Conservation (phyloP, 495 filamentous ascomycete genomes). For the Daldinia grandis region DNA sequence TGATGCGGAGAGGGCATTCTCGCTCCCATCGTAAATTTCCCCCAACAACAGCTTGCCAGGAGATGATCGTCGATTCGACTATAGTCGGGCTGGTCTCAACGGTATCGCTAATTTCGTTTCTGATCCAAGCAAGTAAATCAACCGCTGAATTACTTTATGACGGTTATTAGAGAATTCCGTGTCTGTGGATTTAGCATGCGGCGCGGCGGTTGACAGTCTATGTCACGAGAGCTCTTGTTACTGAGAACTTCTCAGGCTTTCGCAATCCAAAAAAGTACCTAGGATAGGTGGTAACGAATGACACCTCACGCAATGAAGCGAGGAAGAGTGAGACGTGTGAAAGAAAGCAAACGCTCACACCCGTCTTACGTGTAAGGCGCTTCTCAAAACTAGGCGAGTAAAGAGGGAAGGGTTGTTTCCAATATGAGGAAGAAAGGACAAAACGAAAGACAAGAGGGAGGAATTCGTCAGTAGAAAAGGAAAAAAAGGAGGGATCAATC, state of each 20-base stretch:
- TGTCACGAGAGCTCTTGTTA: constrained; percentile 30
- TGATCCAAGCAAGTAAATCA: constrained; percentile 17
- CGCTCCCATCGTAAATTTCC: constrained; percentile 49
- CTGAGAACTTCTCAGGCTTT: constrained; percentile 23
- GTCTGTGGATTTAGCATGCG: constrained; percentile 38
- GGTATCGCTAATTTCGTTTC: background rate
- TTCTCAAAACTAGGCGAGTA: constrained; percentile 22
- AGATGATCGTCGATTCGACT: constrained; percentile 23
- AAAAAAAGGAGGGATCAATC: constrained; percentile 33
- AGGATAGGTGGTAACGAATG: constrained; percentile 32
- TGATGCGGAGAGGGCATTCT: constrained; percentile 48
- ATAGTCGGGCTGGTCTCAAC: constrained; percentile 12
- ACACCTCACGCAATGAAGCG: constrained; percentile 31
- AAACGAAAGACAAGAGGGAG: constrained; percentile 35
- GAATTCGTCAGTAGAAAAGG: constrained; percentile 38
- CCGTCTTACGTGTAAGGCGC: constrained; percentile 32
- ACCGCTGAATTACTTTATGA: constrained; percentile 35
- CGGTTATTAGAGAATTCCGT: constrained; percentile 39
- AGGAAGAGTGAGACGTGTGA: constrained; percentile 21
- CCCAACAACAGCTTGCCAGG: constrained; percentile 30
- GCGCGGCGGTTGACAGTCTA: constrained; percentile 38
- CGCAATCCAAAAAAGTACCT: constrained; percentile 18
- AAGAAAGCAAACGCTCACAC: constrained; percentile 28
- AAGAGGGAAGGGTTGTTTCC: constrained; percentile 31
- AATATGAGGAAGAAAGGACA: constrained; percentile 33